These are phyloP conservation scores for Colletotrichum melonis DNA, from an alignment of 2,329 filamentous ascomycete genomes.

Conservation along the genomic window DNA sequence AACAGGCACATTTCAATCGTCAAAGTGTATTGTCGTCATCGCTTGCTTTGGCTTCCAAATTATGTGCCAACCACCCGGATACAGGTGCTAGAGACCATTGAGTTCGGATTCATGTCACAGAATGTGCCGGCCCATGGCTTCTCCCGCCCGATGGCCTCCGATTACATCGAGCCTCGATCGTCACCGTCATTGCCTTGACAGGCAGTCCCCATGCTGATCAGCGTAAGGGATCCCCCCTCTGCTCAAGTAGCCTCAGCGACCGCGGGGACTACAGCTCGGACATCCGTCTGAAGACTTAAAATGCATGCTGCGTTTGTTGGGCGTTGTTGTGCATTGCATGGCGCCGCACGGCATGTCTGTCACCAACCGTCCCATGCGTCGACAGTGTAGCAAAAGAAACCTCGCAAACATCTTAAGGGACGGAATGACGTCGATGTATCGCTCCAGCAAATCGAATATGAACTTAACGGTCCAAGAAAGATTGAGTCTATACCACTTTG, in stretches of 20 bases:
- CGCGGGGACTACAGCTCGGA: not conserved
- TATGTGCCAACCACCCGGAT: not conserved
- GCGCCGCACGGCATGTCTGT: constrained; percentile 1
- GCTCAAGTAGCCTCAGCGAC: constrained; percentile 14
- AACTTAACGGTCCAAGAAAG: too few species aligned
- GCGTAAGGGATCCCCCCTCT: not conserved
- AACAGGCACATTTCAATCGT: not conserved
- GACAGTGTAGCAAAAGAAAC: not conserved
- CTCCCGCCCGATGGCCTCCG: constrained; percentile 16
- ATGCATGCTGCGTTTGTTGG: not conserved
- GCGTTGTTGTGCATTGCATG: constrained; percentile 15
- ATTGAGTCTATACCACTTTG: not conserved
- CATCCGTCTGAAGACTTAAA: constrained; percentile 11
- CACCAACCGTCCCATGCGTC: constrained; percentile 12
- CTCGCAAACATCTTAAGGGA: not conserved
- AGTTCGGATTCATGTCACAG: constrained; percentile 22
- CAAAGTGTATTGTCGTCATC: constrained; percentile 9
- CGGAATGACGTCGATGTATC: constrained; percentile 28
- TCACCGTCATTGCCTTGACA: constrained; percentile 8
- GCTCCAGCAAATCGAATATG: not conserved
- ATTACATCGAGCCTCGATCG: constrained; percentile 29
- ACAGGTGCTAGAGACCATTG: not conserved
- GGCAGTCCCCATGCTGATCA: constrained; percentile 21
- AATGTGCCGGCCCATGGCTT: constrained; percentile 13
- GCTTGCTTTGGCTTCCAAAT: not conserved